These are phyloP conservation scores for Fusarium keratoplasticum DNA, from an alignment of 2,329 filamentous ascomycete genomes.

Conservation along the genomic window DNA sequence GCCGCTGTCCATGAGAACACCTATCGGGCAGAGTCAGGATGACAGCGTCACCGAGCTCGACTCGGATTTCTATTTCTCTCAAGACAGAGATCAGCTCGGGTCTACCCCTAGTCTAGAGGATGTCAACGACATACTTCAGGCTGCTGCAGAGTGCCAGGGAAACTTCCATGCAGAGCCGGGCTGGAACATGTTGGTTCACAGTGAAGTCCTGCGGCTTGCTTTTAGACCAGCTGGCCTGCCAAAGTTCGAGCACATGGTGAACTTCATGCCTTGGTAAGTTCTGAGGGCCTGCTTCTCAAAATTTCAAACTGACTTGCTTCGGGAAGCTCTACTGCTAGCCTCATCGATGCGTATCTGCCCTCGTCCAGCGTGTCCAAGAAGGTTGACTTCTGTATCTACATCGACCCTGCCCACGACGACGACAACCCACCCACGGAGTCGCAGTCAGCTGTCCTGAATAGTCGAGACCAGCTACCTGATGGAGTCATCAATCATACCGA, in stretches of 20 bases:
- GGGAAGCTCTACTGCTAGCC: neutral
- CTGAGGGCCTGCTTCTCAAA: neutral
- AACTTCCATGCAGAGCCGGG: neutral
- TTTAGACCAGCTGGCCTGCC: neutral
- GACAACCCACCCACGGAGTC: neutral
- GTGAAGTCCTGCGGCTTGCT: neutral
- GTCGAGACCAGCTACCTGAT: neutral
- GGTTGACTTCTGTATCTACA: neutral
- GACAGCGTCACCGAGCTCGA: neutral
- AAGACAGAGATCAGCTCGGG: neutral
- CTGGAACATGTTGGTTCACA: slow-evolving; percentile 5
- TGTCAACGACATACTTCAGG: neutral
- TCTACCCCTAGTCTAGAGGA: neutral
- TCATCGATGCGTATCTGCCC: neutral
- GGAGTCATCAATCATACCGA: slow-evolving; percentile 33
- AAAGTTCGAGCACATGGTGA: neutral
- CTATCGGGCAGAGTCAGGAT: neutral
- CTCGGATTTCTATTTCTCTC: neutral
- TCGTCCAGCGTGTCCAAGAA: neutral
- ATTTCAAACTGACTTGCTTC: neutral
- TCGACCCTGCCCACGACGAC: neutral
- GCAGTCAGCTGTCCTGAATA: neutral
- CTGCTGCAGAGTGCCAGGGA: slow-evolving; percentile 6
- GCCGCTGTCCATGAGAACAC: neutral
- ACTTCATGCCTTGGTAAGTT: neutral